Conservation (phyloP, 2,329 filamentous ascomycete genomes). For the Ceratocystis papillata region DNA sequence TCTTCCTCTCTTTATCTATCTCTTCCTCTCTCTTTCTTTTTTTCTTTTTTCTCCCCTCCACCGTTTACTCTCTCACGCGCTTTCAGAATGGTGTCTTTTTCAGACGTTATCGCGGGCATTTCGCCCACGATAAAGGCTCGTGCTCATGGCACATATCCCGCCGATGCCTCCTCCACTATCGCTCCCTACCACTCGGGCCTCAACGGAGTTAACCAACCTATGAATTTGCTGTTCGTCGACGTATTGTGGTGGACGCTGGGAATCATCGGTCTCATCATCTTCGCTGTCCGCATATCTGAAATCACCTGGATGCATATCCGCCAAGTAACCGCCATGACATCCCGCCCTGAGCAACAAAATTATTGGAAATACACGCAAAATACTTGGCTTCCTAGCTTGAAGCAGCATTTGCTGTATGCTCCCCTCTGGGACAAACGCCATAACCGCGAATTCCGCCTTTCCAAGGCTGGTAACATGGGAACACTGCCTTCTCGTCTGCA, state of each 20-base stretch:
- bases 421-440: constrained; percentile 55
- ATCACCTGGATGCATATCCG: constrained; percentile 47
- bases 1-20: not conserved
- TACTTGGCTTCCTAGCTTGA: constrained; percentile 51
- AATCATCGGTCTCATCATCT: constrained; percentile 43
- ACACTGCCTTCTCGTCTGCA: constrained; percentile 59
- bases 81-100: constrained; percentile 12
- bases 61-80: not conserved
- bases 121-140: constrained; percentile 31
- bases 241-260: constrained; percentile 52
- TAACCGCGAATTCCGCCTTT: constrained; percentile 55
- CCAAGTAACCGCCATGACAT: constrained; percentile 48
- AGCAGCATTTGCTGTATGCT: constrained; percentile 50
- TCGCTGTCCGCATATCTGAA: constrained; percentile 44
- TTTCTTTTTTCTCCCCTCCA: constrained; percentile 7
- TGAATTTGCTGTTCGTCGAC: constrained; percentile 48
- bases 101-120: constrained; percentile 24
- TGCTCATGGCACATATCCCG: constrained; percentile 27
- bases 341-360: constrained; percentile 40
- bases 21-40: constrained; percentile 13
- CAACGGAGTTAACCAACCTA: constrained; percentile 49
- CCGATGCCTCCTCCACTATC: constrained; percentile 38
- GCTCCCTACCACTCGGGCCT: constrained; percentile 46
- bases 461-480: constrained; percentile 48
- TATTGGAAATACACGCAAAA: constrained; percentile 51